Base-by-base conservation (phyloP, 148 eudicot species). In the Camellia granthamiana region DNA sequence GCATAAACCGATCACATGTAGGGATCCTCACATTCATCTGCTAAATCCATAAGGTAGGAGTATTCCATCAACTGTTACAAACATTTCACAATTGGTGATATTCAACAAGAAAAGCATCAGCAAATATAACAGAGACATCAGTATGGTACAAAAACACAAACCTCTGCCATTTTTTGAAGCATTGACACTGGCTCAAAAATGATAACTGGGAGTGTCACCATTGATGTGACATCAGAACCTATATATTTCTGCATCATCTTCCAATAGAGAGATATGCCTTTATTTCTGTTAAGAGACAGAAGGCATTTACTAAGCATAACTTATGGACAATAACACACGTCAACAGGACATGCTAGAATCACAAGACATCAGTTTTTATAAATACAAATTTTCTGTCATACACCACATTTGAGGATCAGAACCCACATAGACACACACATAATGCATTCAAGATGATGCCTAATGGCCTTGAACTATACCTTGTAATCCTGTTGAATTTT, bases 131-230 rank as follows among this genome's bases (percentile, higher is more conserved):
- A 44, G 11, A 77, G 47, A 41, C 49, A 61, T 6, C 52, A 23
- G 6, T 41, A 60, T 1, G 23, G 15, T 23, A 16, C 21, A 62
- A 54, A n/a, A 67, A 58, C 70, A 85, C 85, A 83, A 86, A 96
- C 99, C 99, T 96, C 99, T 16, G 99, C 99, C 94, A 96, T 91
- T 88, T 94, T 96, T 79, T 96, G 99, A 80, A 94, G 91, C 98
- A 93, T 94, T 30, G 99, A 91, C 99, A 96, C 92, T 42, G 99
- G 98, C 94, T 96, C 99, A 87, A 93, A 96, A 77, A 96, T 96
- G 78, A 90, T 88, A 46, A 96, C 99, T 3, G 99, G 99, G 61
- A 96, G 95, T 0, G 99, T 96, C 74, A 96, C 99, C 99, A 96
- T 87, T 80, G 99, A 96, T 55, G 99, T 96, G 61, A 96, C 89